Base-by-base conservation (phyloP, 352 stramenopile genomes). In the Phytophthora hybrid region DNA sequence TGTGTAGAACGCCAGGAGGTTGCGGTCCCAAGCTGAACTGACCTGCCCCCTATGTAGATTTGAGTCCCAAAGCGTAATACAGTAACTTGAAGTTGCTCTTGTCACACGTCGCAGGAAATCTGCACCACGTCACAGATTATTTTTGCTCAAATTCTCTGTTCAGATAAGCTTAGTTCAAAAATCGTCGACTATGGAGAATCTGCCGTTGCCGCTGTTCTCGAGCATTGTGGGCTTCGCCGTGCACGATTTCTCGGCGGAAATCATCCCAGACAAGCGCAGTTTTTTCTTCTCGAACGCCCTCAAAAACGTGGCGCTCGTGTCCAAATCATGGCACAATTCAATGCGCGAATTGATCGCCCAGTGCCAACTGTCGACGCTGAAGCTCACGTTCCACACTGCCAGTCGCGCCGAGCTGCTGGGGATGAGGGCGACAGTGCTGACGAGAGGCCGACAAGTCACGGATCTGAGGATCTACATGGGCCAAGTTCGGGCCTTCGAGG, bases 401-500 rank as follows among this genome's bases (percentile, higher is more conserved):
- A 75, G 52, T 49, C 76, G 76, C 41, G 3, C 39, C 0, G 72
- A 81, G 41, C 34, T 82, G 46, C 26, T 77, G 46, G 39, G 14
- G 10, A 63, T 73, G 41, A 16, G 34, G 21, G 53, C 49, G 3
- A 60, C 61, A 0, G 66, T 72, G 18, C 8, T 46, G 21, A 37
- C 70, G n/a, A 58, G 69, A 19, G 75, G 78, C 0, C 16, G 19
- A 19, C 54, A 65, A 34, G 54, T 85, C 9, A 68, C 63, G 0
- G 66, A 75, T n/a, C 64, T 85, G 58, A 68, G 52, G 23, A 31
- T 84, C 18, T 73, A 34, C 5, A 78, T 83, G 72, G 78, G 73
- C 11, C 23, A 19, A 2, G 64, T 73, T 8, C 49, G 26, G 18
- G 23, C 44, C 14, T 67, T 73, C 39, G 66, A 67, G 14, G 60